Conservation (phyloP, 768 basidiomycete genomes). For the Suillus spraguei region DNA sequence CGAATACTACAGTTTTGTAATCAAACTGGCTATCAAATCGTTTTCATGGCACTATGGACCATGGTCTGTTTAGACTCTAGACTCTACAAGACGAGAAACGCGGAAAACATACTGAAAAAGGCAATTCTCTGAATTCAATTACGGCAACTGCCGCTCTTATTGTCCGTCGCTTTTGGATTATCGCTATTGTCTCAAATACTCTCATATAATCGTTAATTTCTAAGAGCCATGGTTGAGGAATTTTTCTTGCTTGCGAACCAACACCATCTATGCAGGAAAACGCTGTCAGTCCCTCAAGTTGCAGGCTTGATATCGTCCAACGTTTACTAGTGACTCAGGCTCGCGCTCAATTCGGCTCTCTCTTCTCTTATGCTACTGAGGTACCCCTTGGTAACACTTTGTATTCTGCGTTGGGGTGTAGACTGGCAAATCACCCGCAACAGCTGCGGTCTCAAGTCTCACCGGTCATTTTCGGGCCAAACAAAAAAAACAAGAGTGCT, state of each 20-base stretch:
- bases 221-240: constrained; percentile 2
- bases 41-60: neutral
- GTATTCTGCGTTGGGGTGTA: constrained; percentile 19
- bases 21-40: too few species aligned
- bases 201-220: constrained; percentile 9
- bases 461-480: constrained; percentile 9
- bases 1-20: neutral
- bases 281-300: neutral
- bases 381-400: constrained; percentile 21
- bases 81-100: too few species aligned
- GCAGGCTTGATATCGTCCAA: neutral
- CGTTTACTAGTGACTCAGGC: neutral
- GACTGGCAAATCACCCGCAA: neutral
- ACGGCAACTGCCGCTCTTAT: constrained; percentile 17
- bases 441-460: neutral
- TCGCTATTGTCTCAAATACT: constrained; percentile 35
- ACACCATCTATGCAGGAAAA: constrained; percentile 9
- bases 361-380: neutral
- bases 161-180: constrained; percentile 11
- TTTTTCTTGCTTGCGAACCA: constrained; percentile 17
- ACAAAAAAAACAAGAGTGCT: constrained; percentile 7
- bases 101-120: constrained; percentile 1
- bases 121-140: constrained; percentile 2
- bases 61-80: neutral
- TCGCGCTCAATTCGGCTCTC: neutral